Evolutionary conservation across 2,329 filamentous ascomycete genomes (phyloP).

Genomic region (Colletotrichum horii): DNA sequence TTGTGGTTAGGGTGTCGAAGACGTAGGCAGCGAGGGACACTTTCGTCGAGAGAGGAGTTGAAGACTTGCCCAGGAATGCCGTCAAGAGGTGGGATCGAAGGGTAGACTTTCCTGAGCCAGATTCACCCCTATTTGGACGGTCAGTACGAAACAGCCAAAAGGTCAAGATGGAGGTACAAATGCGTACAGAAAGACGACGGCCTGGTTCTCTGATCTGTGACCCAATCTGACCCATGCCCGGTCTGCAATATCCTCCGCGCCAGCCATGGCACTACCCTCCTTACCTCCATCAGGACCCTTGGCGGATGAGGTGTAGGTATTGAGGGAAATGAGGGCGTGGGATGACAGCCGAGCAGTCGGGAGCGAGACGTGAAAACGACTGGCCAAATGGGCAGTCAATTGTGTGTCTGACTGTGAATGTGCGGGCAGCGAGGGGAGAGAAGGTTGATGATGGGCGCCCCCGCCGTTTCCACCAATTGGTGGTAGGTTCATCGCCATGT

Average conservation of each 20-base stretch:
- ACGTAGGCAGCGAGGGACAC: slow-evolving; percentile 92
- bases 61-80: slow-evolving; percentile 85
- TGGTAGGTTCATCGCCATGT: slow-evolving; percentile 67
- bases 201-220: slow-evolving; percentile 90
- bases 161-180: background rate
- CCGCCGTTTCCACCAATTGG: slow-evolving; percentile 52
- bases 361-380: slow-evolving; percentile 88
- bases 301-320: slow-evolving; percentile 90
- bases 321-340: slow-evolving; percentile 88
- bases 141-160: background rate
- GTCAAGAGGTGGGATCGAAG: slow-evolving; percentile 88
- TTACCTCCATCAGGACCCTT: slow-evolving; percentile 90
- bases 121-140: slow-evolving; percentile 75
- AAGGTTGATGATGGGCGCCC: slow-evolving; percentile 80
- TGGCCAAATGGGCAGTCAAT: slow-evolving; percentile 81
- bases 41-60: slow-evolving; percentile 91
- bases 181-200: slow-evolving; percentile 86
- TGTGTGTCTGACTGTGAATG: slow-evolving; percentile 82
- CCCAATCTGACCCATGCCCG: slow-evolving; percentile 86
- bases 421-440: slow-evolving; percentile 84
- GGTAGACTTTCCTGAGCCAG: slow-evolving; percentile 94
- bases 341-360: slow-evolving; percentile 90
- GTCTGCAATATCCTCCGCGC: slow-evolving; percentile 89
- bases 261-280: slow-evolving; percentile 89
- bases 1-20: slow-evolving; percentile 95